Base-by-base conservation (phyloP, 2,329 filamentous ascomycete genomes). In the Alternaria sp. region DNA sequence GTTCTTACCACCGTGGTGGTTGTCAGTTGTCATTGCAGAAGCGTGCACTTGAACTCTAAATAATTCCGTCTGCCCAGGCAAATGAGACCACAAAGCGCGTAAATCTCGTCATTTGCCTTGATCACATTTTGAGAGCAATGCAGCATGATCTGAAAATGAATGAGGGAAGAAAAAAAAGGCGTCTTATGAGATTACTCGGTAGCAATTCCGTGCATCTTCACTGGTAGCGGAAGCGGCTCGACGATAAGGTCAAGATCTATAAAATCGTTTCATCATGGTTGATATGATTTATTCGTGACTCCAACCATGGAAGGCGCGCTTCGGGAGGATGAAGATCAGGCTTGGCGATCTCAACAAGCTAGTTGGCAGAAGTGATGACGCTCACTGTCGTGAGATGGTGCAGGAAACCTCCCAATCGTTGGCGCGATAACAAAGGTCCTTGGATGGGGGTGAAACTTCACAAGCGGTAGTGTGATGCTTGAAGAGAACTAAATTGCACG, bases 401-500 rank as follows among this genome's bases (percentile, higher is more conserved):
- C 32, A 16, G 32, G 14, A 36, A 36, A 5, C 14, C 12, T 36
- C 6, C 32, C 32, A 36, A 16, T 16, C 32, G 14, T 14, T 36
- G 32, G 32, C 2, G 5, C 32, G 32, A 7, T 7, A 36, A 36
- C 32, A 14, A 16, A 14, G 7, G 4, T 38, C 20, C 4, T 28
- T 1, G 3, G n/a, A 28, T 44, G 6, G 28, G 26, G 9, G 12
- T 26, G 11, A 7, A 24, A n/a, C 28, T 36, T 56, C 18, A 57
- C 30, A 28, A 28, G 8, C n/a, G 5, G 34, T 3, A n/a, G 12
- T 4, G 26, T 26, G 6, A 36, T 38, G 14, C 11, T 18, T 24
- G n/a, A 20, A 32, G 32, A 26, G n/a, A 43, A 52, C 42, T 46
- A 30, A 36, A 16, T 43, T 38, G 47, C 54, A 57, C 43, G 34